These are phyloP conservation scores for Magnolia officinalis DNA, from an alignment of 164 flowering plant species.

Conservation along the genomic window DNA sequence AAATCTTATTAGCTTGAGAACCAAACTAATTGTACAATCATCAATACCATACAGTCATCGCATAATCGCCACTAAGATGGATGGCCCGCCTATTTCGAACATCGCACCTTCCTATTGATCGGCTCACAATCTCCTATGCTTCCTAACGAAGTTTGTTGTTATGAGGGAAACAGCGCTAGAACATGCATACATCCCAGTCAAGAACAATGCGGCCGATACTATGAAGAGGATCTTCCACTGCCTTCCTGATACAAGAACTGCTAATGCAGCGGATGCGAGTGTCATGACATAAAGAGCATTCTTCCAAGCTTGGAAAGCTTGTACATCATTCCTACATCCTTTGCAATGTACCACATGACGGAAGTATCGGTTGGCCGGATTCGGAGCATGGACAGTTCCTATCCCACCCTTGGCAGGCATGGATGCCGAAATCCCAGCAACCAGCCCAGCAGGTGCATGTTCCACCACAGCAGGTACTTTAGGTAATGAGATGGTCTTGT, in stretches of 20 bases:
- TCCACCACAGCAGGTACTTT: conserved; percentile 80
- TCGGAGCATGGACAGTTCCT: conserved; percentile 75
- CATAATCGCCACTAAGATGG: neutral
- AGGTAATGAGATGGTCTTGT: conserved; percentile 72
- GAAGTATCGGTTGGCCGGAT: conserved; percentile 71
- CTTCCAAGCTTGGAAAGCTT: conserved; percentile 65
- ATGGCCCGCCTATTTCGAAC: neutral
- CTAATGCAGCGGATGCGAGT: conserved; percentile 47
- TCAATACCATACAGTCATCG: too few relatives aligned
- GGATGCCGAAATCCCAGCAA: conserved; percentile 76
- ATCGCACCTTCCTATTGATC: neutral
- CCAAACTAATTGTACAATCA: too few relatives aligned
- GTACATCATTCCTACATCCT: conserved; percentile 54
- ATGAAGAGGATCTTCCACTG: conserved; percentile 77
- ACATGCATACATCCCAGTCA: conserved; percentile 58
- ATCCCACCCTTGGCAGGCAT: conserved; percentile 86
- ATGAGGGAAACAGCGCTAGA: conserved; percentile 62
- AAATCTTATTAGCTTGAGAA: too few relatives aligned
- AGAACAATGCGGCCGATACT: conserved; percentile 42
- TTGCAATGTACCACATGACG: conserved; percentile 90
- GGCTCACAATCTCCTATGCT: conserved; percentile 66
- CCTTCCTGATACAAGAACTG: conserved; percentile 61
- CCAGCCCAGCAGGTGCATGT: conserved; percentile 92
- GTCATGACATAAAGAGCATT: conserved; percentile 49
- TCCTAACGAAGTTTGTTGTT: conserved; percentile 84